Evolutionary conservation across 208 protist genomes (phyloP).

Genomic region (Crithidia expoeki): DNA sequence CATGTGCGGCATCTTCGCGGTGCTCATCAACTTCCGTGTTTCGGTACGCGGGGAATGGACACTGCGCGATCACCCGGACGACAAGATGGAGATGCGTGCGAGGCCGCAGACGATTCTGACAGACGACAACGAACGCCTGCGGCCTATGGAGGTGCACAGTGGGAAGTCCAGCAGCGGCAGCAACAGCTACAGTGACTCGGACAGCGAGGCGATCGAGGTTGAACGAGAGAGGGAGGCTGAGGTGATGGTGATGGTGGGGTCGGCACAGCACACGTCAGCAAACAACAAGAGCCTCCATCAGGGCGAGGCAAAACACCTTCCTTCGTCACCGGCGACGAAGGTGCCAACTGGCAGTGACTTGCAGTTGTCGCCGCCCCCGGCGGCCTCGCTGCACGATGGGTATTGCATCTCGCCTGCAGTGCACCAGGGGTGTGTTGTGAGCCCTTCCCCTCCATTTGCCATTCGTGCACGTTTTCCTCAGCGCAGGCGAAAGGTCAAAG

Average conservation of each 20-base stretch:
- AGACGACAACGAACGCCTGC: neutral
- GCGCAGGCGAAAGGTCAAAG: no score
- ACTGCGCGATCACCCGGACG: conserved; percentile 37
- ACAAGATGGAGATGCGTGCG: conserved; percentile 3
- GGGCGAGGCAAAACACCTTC: neutral
- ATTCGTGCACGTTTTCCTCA: neutral
- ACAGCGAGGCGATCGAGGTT: neutral
- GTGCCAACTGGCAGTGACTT: neutral
- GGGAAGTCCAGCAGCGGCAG: neutral
- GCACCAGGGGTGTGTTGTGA: neutral
- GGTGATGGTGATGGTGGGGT: no score
- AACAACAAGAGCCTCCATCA: neutral
- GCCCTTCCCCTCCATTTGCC: conserved; percentile 3
- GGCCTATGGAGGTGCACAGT: neutral
- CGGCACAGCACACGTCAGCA: neutral
- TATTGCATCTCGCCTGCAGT: conserved; percentile 6
- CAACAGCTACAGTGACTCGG: neutral
- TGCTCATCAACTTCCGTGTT: conserved; percentile 35
- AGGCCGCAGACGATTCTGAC: neutral
- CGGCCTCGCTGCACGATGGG: neutral
- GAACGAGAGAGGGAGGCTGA: neutral
- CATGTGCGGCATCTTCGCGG: conserved; percentile 41
- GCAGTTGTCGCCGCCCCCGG: neutral
- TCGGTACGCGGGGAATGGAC: conserved; percentile 49
- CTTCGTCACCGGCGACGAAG: neutral